Evolutionary conservation across 2,329 filamentous ascomycete species (phyloP).

Genomic region (Chaetomiaceae sp.): DNA sequence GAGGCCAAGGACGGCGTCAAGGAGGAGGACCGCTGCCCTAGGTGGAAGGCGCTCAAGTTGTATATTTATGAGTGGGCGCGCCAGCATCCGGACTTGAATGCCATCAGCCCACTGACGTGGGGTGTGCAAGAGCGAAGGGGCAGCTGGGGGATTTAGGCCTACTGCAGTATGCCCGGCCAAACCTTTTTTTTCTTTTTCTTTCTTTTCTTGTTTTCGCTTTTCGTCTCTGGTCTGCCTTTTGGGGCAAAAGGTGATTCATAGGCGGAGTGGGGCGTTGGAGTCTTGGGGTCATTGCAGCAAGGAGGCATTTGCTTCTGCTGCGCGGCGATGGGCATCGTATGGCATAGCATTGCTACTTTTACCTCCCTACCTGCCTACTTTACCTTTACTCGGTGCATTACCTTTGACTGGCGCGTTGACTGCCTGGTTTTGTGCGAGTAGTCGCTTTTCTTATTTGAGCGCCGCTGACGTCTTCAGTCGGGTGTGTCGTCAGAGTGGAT

Average conservation of each 20-base stretch:
- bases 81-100: constrained; percentile 72
- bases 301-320: background rate
- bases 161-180: too few species aligned
- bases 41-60: constrained; percentile 77
- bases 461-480: background rate
- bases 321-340: too few species aligned
- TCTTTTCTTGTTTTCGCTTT: background rate
- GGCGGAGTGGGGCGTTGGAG: background rate
- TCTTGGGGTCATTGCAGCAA: background rate
- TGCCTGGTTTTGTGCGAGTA: background rate
- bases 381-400: background rate
- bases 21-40: constrained; percentile 53
- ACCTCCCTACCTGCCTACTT: background rate
- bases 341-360: background rate
- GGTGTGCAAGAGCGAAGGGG: constrained; percentile 63
- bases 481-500: too few species aligned
- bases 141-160: constrained; percentile 63
- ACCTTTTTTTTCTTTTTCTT: too few species aligned
- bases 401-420: background rate
- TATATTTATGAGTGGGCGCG: constrained; percentile 89
- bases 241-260: too few species aligned
- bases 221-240: too few species aligned
- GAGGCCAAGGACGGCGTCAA: constrained; percentile 34
- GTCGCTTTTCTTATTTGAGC: background rate
- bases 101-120: constrained; percentile 59